Percentiles rank a stretch among this genome's conserved stretches.
These are phyloP conservation scores for Russula sp. DNA, from an alignment of 768 basidiomycete genomes.

Conservation along the genomic window DNA sequence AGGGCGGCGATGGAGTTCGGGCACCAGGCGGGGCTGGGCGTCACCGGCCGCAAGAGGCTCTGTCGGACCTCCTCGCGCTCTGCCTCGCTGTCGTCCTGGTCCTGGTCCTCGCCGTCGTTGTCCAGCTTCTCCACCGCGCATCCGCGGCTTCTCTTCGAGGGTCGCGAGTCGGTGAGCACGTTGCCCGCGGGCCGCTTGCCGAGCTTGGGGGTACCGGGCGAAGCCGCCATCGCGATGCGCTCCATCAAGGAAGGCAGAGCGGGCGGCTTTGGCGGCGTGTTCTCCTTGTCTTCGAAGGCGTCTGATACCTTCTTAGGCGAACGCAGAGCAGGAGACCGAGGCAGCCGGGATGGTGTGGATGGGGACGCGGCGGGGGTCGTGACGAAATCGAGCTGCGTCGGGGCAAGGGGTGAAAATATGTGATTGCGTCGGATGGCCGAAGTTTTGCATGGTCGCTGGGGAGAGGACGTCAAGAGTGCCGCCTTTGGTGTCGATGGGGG, in stretches of 20 bases:
- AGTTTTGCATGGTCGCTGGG: constrained; percentile 23
- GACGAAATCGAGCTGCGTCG: constrained; percentile 18
- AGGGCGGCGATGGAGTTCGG: not conserved
- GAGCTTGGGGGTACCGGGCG: constrained; percentile 29
- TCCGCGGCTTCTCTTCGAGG: constrained; percentile 6
- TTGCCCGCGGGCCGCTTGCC: constrained; percentile 44
- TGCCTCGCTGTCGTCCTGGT: constrained; percentile 9
- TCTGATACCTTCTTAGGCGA: constrained; percentile 27
- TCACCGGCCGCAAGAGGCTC: constrained; percentile 3
- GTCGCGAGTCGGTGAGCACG: constrained; percentile 28
- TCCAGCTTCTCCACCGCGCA: not conserved
- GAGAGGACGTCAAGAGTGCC: constrained; percentile 4
- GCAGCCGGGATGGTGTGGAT: constrained; percentile 21
- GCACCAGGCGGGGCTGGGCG: not conserved
- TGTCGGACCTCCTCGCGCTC: constrained; percentile 14
- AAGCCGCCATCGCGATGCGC: constrained; percentile 39
- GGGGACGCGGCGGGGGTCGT: constrained; percentile 6
- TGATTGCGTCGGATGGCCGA: not conserved
- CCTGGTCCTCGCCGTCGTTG: not conserved
- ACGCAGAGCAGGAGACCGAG: constrained; percentile 17
- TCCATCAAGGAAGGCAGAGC: constrained; percentile 39
- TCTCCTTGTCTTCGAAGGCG: constrained; percentile 50
- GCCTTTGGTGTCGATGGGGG: constrained; percentile 18
- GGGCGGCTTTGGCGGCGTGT: constrained; percentile 39
- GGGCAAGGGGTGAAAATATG: constrained; percentile 12